Base-by-base conservation (phyloP, 768 basidiomycete species). In the Mycena alexandri region DNA sequence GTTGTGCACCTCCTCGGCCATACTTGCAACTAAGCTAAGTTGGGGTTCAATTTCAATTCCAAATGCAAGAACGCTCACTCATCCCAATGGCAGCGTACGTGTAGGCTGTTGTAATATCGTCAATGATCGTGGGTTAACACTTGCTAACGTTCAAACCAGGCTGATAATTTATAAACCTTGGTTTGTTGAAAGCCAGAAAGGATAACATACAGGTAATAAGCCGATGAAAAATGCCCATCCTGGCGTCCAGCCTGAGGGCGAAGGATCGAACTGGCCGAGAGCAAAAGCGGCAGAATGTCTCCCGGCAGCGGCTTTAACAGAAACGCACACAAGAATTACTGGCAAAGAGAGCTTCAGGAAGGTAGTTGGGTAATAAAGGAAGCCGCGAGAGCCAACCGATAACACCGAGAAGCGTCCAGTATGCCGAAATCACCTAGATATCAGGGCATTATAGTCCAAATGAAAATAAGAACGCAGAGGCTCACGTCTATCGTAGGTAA, bases 181-280 rank as follows among this genome's bases (percentile, higher is more conserved):
- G 38, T 25, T 68, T 16, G 22, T 42, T 59, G n/a, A 22, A 47
- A 48, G n/a, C 55, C 29, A 24, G 56, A n/a, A 22, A 33, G 58
- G 14, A 11, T 7, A 50, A 59, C 84, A 65, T 78, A 88, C 87
- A 47, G 86, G 87, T 24, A 89, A 80, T 22, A 90, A 72, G 36
- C 89, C 89, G 38, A 90, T 87, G 74, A 90, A 91, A 73, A 90
- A 91, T 0, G 88, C 82, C 89, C 89, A 91, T 36, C 87, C 90
- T 14, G 87, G 82, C 2, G 83, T 84, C 90, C 90, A 91, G 8
- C 90, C 90, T 0, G 90, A 87, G n/a, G 79, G 75, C n/a, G 88
- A 85, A 1, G 86, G 79, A 71, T 90, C 85, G 60, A 90, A 91
- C 64, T 86, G 82, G 12, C 84, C 84, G 2, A 91, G 79, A 0